These are phyloP conservation scores for Globisporangium apiculatum DNA, from an alignment of 352 stramenopile species.

Conservation along the genomic window DNA sequence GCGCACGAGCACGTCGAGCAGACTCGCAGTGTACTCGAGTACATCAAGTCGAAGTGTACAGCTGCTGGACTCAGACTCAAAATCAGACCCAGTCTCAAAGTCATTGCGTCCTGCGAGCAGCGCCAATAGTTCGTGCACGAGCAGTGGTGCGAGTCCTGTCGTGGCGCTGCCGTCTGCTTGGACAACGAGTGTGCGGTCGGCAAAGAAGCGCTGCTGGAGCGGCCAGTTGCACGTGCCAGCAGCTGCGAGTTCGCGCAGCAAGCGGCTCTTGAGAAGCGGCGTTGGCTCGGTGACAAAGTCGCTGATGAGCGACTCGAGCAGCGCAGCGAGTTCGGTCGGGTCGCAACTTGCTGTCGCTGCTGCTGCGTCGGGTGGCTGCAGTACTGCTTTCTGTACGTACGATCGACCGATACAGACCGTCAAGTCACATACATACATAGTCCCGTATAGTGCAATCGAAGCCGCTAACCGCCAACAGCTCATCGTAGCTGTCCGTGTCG, in stretches of 20 bases:
- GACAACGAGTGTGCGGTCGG: slow-evolving; percentile 22
- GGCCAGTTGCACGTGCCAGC: slow-evolving; percentile 21
- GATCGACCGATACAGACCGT: background rate
- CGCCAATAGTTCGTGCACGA: slow-evolving; percentile 27
- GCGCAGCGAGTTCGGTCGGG: slow-evolving; percentile 15
- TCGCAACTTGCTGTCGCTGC: slow-evolving; percentile 7
- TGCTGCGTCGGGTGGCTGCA: slow-evolving; percentile 1
- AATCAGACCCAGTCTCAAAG: no score
- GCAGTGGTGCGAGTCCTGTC: slow-evolving; percentile 21
- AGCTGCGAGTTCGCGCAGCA: slow-evolving; percentile 42
- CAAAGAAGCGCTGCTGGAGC: slow-evolving; percentile 49
- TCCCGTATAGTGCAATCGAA: no score
- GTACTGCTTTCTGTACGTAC: slow-evolving; percentile 4
- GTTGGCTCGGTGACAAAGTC: slow-evolving; percentile 20
- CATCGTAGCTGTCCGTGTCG: slow-evolving; percentile 1
- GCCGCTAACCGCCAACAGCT: background rate
- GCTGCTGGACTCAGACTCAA: background rate
- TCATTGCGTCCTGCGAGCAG: slow-evolving; percentile 2
- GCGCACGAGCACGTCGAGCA: slow-evolving; percentile 16
- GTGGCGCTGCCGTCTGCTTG: slow-evolving; percentile 4
- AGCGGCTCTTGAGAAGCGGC: slow-evolving; percentile 12
- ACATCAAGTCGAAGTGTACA: slow-evolving; percentile 10
- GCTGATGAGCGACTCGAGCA: slow-evolving; percentile 28
- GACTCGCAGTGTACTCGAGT: slow-evolving; percentile 20
- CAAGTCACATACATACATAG: no score